phyloP scores from a whole-genome alignment of 2,329 filamentous ascomycete genomes.

The Ceratocystis harringtonii region DNA sequence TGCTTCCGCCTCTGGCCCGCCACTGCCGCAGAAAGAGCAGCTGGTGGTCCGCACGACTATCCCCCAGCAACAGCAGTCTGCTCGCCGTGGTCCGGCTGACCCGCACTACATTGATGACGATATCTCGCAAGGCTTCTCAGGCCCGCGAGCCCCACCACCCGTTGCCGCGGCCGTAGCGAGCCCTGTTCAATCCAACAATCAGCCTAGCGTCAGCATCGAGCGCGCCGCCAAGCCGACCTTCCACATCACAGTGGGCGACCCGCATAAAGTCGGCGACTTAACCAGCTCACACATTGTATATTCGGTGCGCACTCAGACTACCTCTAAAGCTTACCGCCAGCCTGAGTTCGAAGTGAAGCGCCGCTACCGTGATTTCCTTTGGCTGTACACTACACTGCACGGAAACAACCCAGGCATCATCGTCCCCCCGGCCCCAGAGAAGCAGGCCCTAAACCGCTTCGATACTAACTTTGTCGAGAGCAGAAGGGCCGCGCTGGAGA shows the following conservation, averaged over 20 bases:
- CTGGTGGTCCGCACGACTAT: conserved; percentile 45
- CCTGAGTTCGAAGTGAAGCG: conserved; percentile 86
- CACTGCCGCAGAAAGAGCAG: conserved; percentile 56
- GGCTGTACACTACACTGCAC: conserved; percentile 91
- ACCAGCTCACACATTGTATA: conserved; percentile 98
- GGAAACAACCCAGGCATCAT: conserved; percentile 90
- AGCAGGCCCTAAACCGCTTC: conserved; percentile 91
- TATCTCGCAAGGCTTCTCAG: conserved; percentile 22
- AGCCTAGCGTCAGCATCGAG: conserved; percentile 77
- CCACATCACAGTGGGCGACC: conserved; percentile 82
- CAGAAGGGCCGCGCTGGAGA: conserved; percentile 75
- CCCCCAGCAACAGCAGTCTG: conserved; percentile 26
- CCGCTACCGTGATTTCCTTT: conserved; percentile 90
- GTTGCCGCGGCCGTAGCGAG: conserved; percentile 43
- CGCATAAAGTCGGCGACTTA: conserved; percentile 92
- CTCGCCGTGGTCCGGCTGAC: conserved; percentile 34
- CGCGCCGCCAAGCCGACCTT: conserved; percentile 88
- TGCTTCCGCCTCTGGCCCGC: conserved; percentile 38
- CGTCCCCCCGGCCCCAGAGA: conserved; percentile 89
- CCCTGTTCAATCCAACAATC: conserved; percentile 36
- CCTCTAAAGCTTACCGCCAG: conserved; percentile 88
- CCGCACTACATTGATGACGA: conserved; percentile 50
- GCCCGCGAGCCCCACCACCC: conserved; percentile 51
- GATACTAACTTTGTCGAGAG: conserved; percentile 95
- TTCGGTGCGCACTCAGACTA: conserved; percentile 83